phyloP scores from a whole-genome alignment of 2,329 filamentous ascomycete species.

The Canariomyces notabilis region DNA sequence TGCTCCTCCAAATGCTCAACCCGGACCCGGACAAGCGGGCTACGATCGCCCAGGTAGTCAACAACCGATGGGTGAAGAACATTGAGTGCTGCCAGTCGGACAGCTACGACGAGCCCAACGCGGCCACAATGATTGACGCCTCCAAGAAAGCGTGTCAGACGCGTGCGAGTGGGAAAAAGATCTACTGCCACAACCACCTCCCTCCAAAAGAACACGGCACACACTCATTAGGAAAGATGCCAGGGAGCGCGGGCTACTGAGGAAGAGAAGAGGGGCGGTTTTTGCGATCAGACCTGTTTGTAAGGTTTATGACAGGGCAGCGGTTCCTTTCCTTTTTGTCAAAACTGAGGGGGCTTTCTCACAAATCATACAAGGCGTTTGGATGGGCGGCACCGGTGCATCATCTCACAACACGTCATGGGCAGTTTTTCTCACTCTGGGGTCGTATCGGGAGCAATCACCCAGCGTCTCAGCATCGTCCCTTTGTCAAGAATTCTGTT shows the following conservation, averaged over 20 bases:
- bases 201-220: slow-evolving; percentile 42
- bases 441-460: neutral
- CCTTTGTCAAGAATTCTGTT: neutral
- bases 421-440: neutral
- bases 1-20: slow-evolving; percentile 78
- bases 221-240: slow-evolving; percentile 52
- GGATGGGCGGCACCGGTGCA: neutral
- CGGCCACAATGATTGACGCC: slow-evolving; percentile 53
- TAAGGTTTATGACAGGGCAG: no score
- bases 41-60: slow-evolving; percentile 62
- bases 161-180: slow-evolving; percentile 41
- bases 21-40: slow-evolving; percentile 68
- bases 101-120: slow-evolving; percentile 56
- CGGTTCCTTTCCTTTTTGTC: neutral
- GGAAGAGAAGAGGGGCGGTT: neutral
- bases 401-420: neutral
- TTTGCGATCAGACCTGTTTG: neutral
- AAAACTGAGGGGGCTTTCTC: neutral
- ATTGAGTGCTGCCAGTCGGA: slow-evolving; percentile 77
- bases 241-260: slow-evolving; percentile 50
- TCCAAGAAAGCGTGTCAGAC: slow-evolving; percentile 48
- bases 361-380: neutral
- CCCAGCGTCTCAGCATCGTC: neutral
- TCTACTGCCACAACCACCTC: slow-evolving; percentile 56
- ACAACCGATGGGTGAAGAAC: slow-evolving; percentile 65